phyloP scores from a whole-genome alignment of 2,329 filamentous ascomycete genomes.

The Fusarium sp. region DNA sequence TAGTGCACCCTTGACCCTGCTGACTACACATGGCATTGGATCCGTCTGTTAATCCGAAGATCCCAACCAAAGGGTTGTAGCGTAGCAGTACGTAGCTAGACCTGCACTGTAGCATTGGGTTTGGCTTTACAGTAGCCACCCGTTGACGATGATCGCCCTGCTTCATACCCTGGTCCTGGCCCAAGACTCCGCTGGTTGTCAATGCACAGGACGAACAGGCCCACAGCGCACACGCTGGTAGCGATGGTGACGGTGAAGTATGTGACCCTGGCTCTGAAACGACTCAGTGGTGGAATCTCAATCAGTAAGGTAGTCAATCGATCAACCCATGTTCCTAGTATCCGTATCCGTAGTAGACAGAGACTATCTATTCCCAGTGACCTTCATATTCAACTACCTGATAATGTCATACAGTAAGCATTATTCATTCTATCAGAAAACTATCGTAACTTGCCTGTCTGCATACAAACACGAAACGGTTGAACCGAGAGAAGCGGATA shows the following conservation, averaged over 20 bases:
- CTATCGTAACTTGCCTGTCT: background rate
- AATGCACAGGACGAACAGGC: slow-evolving; percentile 24
- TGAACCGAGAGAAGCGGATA: background rate
- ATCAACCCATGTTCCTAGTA: background rate
- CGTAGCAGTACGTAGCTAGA: slow-evolving; percentile 12
- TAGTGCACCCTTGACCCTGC: slow-evolving; percentile 6
- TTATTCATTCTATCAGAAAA: background rate
- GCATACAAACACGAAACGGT: background rate
- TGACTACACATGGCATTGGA: slow-evolving; percentile 18
- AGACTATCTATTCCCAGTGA: background rate
- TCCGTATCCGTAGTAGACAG: background rate
- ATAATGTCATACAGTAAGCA: background rate
- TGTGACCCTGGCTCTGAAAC: slow-evolving; percentile 29
- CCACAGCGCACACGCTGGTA: slow-evolving; percentile 30
- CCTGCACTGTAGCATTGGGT: background rate
- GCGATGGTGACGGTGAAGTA: slow-evolving; percentile 39
- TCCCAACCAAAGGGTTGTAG: slow-evolving; percentile 28
- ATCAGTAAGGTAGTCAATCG: background rate
- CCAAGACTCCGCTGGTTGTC: slow-evolving; percentile 11
- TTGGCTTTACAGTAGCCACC: slow-evolving; percentile 31
- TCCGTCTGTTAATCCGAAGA: slow-evolving; percentile 27
- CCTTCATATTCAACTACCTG: background rate
- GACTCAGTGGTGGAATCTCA: slow-evolving; percentile 7
- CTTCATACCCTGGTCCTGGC: slow-evolving; percentile 33
- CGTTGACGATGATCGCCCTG: slow-evolving; percentile 45